Conservation (phyloP, 768 basidiomycete genomes). For the Cyathus striatus region DNA sequence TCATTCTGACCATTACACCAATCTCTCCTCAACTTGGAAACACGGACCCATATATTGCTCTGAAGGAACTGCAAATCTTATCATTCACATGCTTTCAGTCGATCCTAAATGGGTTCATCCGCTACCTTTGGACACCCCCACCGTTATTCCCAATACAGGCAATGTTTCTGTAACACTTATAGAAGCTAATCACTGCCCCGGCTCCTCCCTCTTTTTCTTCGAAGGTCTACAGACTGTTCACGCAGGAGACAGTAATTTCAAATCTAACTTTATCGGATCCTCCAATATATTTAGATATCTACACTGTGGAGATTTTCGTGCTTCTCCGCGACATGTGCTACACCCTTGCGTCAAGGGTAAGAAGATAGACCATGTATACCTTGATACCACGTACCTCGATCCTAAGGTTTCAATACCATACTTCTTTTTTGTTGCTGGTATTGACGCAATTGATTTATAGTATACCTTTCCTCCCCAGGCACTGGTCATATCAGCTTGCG, state of each 20-base stretch:
- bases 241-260: conserved; percentile 80
- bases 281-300: conserved; percentile 76
- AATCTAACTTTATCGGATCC: conserved; percentile 67
- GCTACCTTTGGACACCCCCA: conserved; percentile 75
- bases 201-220: conserved; percentile 90
- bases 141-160: conserved; percentile 71
- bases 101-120: conserved; percentile 87
- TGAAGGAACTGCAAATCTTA: conserved; percentile 85
- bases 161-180: conserved; percentile 90
- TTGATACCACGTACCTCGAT: conserved; percentile 95
- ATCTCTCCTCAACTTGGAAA: conserved; percentile 82
- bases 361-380: conserved; percentile 79
- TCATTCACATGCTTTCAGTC: conserved; percentile 87
- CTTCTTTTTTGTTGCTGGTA: neutral
- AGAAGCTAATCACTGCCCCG: conserved; percentile 98
- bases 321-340: conserved; percentile 80
- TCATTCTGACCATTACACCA: conserved; percentile 96
- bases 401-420: conserved; percentile 71
- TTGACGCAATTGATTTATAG: conserved; percentile 28
- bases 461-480: conserved; percentile 96
- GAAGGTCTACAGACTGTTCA: conserved; percentile 88
- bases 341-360: conserved; percentile 85
- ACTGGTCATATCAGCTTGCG: conserved; percentile 91
- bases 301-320: conserved; percentile 93
- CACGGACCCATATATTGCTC: conserved; percentile 96